Conservation (phyloP, 805 yeast species). For the Lipomyces orientalis region DNA sequence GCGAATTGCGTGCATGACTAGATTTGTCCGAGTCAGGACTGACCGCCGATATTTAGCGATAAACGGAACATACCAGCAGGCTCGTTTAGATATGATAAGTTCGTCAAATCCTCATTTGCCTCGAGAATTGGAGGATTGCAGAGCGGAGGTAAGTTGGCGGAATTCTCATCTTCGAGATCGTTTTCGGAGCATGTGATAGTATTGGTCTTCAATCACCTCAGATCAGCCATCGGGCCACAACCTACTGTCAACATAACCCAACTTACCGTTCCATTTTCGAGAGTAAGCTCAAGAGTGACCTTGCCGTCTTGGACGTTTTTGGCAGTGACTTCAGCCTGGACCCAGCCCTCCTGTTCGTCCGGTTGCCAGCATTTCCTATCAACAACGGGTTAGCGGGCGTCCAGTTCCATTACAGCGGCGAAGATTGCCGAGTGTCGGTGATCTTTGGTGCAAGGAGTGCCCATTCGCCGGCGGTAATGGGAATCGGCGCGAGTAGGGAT, state of each 20-base stretch:
- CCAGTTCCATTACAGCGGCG: background rate
- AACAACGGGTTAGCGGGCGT: background rate
- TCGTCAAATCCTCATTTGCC: constrained; percentile 92
- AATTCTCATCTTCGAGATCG: constrained; percentile 43
- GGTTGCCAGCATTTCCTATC: constrained; percentile 73
- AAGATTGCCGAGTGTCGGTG: background rate
- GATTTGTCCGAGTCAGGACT: background rate
- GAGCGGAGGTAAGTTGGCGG: constrained; percentile 73
- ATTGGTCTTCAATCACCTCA: constrained; percentile 31
- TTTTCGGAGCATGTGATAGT: constrained; percentile 35
- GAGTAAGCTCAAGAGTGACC: constrained; percentile 55
- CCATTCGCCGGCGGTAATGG: background rate
- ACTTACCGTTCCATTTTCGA: constrained; percentile 54
- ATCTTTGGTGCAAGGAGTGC: background rate
- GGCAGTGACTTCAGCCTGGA: constrained; percentile 65
- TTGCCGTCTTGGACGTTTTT: constrained; percentile 52
- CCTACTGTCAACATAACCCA: background rate
- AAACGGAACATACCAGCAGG: constrained; percentile 60
- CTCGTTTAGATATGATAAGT: constrained; percentile 89
- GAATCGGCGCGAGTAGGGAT: background rate
- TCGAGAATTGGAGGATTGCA: constrained; percentile 92
- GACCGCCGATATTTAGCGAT: background rate
- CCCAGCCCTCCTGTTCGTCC: constrained; percentile 74
- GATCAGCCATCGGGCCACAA: background rate
- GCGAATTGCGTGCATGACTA: constrained; percentile 86